phyloP scores from a whole-genome alignment of 1,284 basidiomycete species.

The Phellopilus nigrolimitatus region DNA sequence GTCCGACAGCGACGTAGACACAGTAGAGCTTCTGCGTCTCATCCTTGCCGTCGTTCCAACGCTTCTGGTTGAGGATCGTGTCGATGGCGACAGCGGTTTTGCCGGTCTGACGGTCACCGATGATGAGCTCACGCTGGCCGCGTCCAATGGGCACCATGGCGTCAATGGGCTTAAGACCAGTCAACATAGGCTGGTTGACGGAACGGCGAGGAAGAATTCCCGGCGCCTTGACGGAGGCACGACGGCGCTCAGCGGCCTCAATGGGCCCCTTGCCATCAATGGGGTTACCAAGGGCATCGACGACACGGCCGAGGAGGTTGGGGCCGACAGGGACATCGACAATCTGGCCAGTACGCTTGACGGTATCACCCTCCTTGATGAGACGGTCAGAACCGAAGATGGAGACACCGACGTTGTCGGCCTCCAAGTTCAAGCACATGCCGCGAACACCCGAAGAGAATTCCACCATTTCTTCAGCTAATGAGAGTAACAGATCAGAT shows the following conservation, averaged over 20 bases:
- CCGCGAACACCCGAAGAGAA: constrained; percentile 98
- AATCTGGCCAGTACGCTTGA: constrained; percentile 99
- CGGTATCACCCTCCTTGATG: constrained; percentile 99
- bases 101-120: constrained; percentile 99
- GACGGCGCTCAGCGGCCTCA: constrained; percentile 86
- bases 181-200: constrained; percentile 99
- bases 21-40: constrained; percentile 99
- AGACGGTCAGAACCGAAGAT: constrained; percentile 99
- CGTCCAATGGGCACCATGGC: constrained; percentile 99
- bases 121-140: constrained; percentile 99
- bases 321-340: constrained; percentile 99
- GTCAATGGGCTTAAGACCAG: constrained; percentile 99
- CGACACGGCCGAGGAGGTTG: constrained; percentile 94
- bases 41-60: constrained; percentile 97
- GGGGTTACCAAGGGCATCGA: constrained; percentile 98
- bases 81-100: constrained; percentile 99
- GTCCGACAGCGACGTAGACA: constrained; percentile 98
- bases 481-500: constrained; percentile 13
- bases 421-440: constrained; percentile 99
- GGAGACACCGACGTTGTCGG: constrained; percentile 99
- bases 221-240: constrained; percentile 97
- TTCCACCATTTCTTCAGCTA: constrained; percentile 99
- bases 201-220: constrained; percentile 99
- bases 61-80: constrained; percentile 99
- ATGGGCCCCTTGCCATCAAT: constrained; percentile 99